These are phyloP conservation scores for Apiospora arundinis DNA, from an alignment of 2,329 filamentous ascomycete genomes.

Conservation along the genomic window DNA sequence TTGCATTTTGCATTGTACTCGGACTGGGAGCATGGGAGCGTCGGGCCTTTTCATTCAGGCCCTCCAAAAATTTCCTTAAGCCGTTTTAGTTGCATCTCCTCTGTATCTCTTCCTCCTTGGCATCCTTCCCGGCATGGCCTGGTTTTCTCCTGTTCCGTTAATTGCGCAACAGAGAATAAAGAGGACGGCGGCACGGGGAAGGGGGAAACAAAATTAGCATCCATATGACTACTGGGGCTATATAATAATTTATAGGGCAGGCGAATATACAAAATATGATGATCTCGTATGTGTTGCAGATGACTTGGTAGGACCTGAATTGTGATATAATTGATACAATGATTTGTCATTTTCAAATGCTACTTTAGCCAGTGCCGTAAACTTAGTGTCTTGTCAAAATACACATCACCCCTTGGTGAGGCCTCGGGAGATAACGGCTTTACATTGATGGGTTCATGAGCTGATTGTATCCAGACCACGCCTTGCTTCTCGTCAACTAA, in stretches of 20 bases:
- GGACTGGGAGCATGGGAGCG: constrained; percentile 16
- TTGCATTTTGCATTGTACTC: constrained; percentile 8
- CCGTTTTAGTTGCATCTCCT: constrained; percentile 8
- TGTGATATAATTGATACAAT: neutral
- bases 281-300: neutral
- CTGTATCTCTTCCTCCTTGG: constrained; percentile 2
- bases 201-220: constrained; percentile 7
- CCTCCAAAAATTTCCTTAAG: neutral
- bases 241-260: constrained; percentile 3
- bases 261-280: constrained; percentile 6
- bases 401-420: neutral
- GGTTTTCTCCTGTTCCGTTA: neutral
- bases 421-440: neutral
- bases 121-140: constrained; percentile 8
- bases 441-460: neutral
- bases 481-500: neutral
- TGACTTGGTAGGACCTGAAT: neutral
- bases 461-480: neutral
- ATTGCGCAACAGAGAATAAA: neutral
- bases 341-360: no score
- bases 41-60: constrained; percentile 17
- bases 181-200: neutral
- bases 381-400: no score
- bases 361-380: neutral
- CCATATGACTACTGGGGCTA: neutral